phyloP scores from a whole-genome alignment of 202 grass and related monocot genomes.

The Saccharum hybrid region DNA sequence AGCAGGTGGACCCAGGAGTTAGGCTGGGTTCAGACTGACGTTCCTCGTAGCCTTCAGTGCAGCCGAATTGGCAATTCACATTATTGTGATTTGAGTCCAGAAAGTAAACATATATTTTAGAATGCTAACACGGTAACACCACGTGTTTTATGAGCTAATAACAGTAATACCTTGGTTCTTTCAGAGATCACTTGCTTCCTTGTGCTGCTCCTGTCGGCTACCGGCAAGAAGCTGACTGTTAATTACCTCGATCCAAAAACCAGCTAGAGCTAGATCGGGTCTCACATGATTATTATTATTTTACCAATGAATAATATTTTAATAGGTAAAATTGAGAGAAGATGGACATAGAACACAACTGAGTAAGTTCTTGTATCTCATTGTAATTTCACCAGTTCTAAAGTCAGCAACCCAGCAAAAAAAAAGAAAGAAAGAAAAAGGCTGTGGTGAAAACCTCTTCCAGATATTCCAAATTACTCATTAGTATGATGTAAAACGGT shows the following conservation, averaged over 20 bases:
- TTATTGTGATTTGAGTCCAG: too few relatives aligned
- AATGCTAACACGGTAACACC: too few relatives aligned
- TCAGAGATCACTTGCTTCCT: too few relatives aligned
- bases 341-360: not conserved
- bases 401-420: not conserved
- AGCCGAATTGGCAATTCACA: too few relatives aligned
- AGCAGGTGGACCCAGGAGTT: too few relatives aligned
- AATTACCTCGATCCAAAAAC: not conserved
- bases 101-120: too few relatives aligned
- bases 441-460: not conserved
- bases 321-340: not conserved
- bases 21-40: too few relatives aligned
- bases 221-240: not conserved
- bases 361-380: not conserved
- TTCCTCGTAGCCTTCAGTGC: too few relatives aligned
- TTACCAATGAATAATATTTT: not conserved
- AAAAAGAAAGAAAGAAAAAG: too few relatives aligned
- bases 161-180: too few relatives aligned
- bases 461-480: not conserved
- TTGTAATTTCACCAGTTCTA: not conserved
- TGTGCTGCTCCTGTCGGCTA: too few relatives aligned
- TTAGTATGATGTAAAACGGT: not conserved
- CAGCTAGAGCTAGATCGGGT: not conserved
- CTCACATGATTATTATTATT: not conserved
- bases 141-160: too few relatives aligned